Percentiles rank a stretch among this genome's conserved stretches.
These are phyloP conservation scores for Moniliella sp. DNA, from an alignment of 1,284 basidiomycete genomes.

Conservation along the genomic window DNA sequence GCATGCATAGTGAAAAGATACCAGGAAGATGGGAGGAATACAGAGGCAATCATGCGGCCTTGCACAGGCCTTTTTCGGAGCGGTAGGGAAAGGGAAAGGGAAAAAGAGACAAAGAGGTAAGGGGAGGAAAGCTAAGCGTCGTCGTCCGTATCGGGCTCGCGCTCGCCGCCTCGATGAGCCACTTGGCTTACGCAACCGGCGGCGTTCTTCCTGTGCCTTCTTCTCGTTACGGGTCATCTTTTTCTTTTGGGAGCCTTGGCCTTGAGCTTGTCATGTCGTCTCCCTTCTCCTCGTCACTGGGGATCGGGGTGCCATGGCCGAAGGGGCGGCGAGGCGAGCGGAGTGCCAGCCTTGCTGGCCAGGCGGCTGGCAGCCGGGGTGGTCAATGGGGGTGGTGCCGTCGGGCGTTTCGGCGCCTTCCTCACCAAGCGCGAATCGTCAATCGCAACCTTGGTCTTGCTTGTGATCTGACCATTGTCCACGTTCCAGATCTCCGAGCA, in stretches of 20 bases:
- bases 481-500: constrained; percentile 43
- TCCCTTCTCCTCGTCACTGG: constrained; percentile 36
- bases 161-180: constrained; percentile 28
- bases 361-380: constrained; percentile 36
- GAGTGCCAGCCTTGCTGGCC: constrained; percentile 31
- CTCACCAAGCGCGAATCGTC: constrained; percentile 17
- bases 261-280: constrained; percentile 31
- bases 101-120: too few relatives aligned
- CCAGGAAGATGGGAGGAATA: too few relatives aligned
- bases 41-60: too few relatives aligned
- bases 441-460: constrained; percentile 73
- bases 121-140: too few relatives aligned
- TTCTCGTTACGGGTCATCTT: constrained; percentile 31
- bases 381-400: too few relatives aligned
- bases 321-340: constrained; percentile 30
- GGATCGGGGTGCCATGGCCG: constrained; percentile 36
- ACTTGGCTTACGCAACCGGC: constrained; percentile 20
- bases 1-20: too few relatives aligned
- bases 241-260: constrained; percentile 29
- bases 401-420: too few relatives aligned
- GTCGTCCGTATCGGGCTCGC: constrained; percentile 29
- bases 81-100: too few relatives aligned
- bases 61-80: too few relatives aligned
- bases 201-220: constrained; percentile 30
- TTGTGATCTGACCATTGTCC: constrained; percentile 56